phyloP scores from a whole-genome alignment of 352 stramenopile species.

The Heterotrichella gracilis region DNA sequence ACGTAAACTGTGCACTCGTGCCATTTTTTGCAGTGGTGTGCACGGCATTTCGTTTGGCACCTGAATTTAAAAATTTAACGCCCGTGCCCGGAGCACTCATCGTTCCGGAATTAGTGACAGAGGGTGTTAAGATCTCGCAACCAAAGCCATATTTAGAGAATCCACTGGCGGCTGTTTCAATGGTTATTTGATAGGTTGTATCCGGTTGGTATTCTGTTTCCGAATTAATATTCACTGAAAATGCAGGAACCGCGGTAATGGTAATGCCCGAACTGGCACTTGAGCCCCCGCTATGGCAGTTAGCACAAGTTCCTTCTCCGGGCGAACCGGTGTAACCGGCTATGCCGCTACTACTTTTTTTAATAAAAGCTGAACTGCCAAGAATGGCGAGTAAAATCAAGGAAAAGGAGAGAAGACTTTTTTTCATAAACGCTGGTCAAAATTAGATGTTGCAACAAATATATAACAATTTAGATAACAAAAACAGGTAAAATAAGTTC shows the following conservation, averaged over 20 bases:
- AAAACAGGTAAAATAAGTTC: no score
- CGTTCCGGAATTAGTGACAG: not conserved
- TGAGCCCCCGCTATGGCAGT: not conserved
- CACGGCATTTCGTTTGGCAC: not conserved
- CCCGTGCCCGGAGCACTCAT: not conserved
- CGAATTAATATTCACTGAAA: no score
- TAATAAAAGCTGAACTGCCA: not conserved
- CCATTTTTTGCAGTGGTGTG: not conserved
- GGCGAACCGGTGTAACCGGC: not conserved
- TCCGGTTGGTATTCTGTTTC: not conserved
- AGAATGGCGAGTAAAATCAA: not conserved
- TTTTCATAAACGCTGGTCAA: not conserved
- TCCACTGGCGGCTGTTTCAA: not conserved
- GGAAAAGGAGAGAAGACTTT: not conserved
- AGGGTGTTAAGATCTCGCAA: not conserved
- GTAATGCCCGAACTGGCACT: not conserved
- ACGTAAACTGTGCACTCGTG: not conserved
- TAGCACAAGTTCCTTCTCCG: not conserved
- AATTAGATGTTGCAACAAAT: no score
- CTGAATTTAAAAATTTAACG: slow-evolving; percentile 1
- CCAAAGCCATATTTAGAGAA: not conserved
- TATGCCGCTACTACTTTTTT: not conserved
- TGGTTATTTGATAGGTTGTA: not conserved
- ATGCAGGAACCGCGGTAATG: not conserved
- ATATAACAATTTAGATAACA: no score